Conservation (phyloP, 148 eudicot species). For the Spergularia bocconei region DNA sequence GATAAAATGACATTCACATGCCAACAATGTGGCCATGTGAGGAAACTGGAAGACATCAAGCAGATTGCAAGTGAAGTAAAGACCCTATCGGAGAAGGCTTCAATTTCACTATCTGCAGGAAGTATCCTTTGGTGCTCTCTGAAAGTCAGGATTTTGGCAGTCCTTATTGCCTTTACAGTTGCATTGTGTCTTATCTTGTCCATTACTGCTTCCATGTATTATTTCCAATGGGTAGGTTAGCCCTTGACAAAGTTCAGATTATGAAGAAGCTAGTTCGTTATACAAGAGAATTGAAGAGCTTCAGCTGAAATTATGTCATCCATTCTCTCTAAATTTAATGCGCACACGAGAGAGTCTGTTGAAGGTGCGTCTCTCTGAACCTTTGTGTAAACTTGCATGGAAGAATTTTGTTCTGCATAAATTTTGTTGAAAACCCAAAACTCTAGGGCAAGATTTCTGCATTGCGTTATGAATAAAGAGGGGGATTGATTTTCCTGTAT, state of each 20-base stretch:
- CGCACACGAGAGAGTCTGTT: constrained; percentile 74
- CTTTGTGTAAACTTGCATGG: neutral
- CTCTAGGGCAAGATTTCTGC: neutral
- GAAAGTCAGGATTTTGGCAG: neutral
- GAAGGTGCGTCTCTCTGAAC: constrained; percentile 42
- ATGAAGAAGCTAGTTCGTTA: constrained; percentile 48
- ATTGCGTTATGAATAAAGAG: neutral
- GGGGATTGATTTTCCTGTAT: neutral
- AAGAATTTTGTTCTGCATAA: neutral
- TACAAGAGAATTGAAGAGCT: constrained; percentile 62
- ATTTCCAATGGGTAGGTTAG: constrained; percentile 5
- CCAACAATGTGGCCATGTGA: constrained; percentile 65
- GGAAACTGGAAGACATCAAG: constrained; percentile 68
- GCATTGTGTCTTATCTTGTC: neutral
- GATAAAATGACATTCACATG: constrained; percentile 71
- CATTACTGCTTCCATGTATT: neutral
- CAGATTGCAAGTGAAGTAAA: constrained; percentile 57
- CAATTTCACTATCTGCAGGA: constrained; percentile 41
- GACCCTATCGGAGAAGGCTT: constrained; percentile 65
- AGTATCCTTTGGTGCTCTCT: constrained; percentile 58
- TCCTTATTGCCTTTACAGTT: neutral
- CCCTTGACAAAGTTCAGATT: constrained; percentile 66
- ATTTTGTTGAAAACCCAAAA: neutral
- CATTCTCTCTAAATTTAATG: constrained; percentile 72
- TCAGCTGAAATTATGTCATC: constrained; percentile 60